Conservation (phyloP, 106 monocot genomes). For the Iris macrosiphon region DNA sequence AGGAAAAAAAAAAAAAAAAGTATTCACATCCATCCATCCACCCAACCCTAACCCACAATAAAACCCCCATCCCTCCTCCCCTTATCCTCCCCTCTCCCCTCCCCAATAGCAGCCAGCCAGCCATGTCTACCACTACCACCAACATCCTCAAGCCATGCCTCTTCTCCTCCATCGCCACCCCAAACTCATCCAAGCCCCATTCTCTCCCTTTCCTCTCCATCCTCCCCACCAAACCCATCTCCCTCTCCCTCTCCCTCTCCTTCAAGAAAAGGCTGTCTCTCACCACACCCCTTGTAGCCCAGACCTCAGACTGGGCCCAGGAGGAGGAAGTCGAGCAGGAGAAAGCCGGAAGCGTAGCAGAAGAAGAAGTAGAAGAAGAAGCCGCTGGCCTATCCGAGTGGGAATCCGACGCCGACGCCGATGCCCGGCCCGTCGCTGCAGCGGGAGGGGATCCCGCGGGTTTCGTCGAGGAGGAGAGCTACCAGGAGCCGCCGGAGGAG, state of each 20-base stretch:
- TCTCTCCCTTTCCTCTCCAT: slow-evolving; percentile 6
- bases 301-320: slow-evolving; percentile 38
- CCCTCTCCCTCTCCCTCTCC: slow-evolving; percentile 14
- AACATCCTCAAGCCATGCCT: not conserved
- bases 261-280: slow-evolving; percentile 12
- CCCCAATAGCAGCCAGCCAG: not conserved
- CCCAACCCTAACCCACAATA: not conserved
- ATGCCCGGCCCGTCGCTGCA: slow-evolving; percentile 8
- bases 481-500: slow-evolving; percentile 70
- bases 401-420: slow-evolving; percentile 8
- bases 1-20: no score
- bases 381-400: not conserved
- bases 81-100: slow-evolving; percentile 1
- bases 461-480: slow-evolving; percentile 22
- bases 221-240: not conserved
- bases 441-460: not conserved
- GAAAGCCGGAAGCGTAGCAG: slow-evolving; percentile 1
- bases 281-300: slow-evolving; percentile 29
- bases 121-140: not conserved
- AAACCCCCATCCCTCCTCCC: not conserved
- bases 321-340: slow-evolving; percentile 13
- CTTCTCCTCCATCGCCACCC: not conserved
- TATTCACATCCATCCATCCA: not conserved
- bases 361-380: slow-evolving; percentile 2
- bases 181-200: not conserved